Evolutionary conservation across 768 basidiomycete genomes (phyloP).

Genomic region (Coprinopsis sp.): DNA sequence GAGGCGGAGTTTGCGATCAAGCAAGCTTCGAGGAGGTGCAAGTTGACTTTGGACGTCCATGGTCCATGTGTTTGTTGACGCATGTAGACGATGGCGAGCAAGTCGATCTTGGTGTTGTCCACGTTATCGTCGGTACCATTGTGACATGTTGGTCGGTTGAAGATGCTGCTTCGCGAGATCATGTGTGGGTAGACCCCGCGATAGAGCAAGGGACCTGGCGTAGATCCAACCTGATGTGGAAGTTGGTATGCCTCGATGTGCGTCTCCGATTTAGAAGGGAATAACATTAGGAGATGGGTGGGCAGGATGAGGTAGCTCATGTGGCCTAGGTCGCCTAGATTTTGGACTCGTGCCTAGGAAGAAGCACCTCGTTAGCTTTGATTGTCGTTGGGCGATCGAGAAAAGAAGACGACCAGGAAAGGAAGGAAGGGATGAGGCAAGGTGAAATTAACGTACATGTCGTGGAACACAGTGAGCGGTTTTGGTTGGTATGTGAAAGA

Average conservation of each 20-base stretch:
- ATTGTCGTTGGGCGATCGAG: too few species aligned
- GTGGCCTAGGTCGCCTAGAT: conserved; percentile 14
- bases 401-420: too few species aligned
- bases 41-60: conserved; percentile 20
- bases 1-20: too few species aligned
- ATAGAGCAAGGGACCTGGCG: conserved; percentile 8
- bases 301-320: conserved; percentile 19
- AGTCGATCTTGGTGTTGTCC: conserved; percentile 1
- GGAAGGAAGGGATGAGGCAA: background rate
- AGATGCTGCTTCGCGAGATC: conserved; percentile 15
- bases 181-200: conserved; percentile 18
- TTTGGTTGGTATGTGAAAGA: conserved; percentile 21
- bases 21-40: conserved; percentile 16
- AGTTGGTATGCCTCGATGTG: conserved; percentile 18
- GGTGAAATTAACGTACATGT: conserved; percentile 17
- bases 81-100: conserved; percentile 19
- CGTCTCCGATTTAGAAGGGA: conserved; percentile 17
- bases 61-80: conserved; percentile 11
- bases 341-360: conserved; percentile 13
- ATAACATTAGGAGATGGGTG: conserved; percentile 14
- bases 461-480: conserved; percentile 15
- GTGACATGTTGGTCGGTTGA: conserved; percentile 8
- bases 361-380: background rate
- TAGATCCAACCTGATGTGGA: conserved; percentile 7
- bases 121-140: background rate